Percentiles rank a stretch among this genome's conserved stretches.
phyloP scores from a whole-genome alignment of 2,329 filamentous ascomycete species.

The Aspergillus viridinutans region DNA sequence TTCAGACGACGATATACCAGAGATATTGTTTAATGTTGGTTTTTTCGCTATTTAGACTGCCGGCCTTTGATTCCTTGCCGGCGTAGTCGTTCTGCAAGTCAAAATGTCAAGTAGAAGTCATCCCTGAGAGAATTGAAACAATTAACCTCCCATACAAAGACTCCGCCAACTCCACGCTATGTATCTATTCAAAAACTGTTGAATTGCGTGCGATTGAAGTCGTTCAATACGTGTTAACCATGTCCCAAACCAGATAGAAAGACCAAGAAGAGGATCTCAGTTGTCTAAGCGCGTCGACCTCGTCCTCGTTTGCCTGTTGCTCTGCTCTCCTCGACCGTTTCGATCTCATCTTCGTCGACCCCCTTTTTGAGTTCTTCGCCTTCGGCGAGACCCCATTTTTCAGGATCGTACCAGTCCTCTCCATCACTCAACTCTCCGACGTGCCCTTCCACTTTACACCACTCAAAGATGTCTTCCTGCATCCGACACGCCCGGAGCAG shows the following conservation, averaged over 20 bases:
- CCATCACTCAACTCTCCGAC: conserved; percentile 64
- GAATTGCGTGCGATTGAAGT: neutral
- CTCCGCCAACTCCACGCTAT: conserved; percentile 32
- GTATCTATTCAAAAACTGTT: conserved; percentile 6
- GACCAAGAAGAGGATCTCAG: neutral
- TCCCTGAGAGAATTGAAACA: neutral
- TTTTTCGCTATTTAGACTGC: neutral
- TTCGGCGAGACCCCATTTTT: conserved; percentile 54
- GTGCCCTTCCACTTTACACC: conserved; percentile 60
- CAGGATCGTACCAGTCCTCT: conserved; percentile 63
- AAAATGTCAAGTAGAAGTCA: neutral
- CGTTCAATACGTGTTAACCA: neutral
- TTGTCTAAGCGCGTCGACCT: conserved; percentile 31
- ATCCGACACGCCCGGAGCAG: conserved; percentile 57
- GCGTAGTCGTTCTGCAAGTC: neutral
- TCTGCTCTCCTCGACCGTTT: conserved; percentile 42
- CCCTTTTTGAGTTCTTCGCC: conserved; percentile 58
- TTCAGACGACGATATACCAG: neutral
- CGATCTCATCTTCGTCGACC: conserved; percentile 58
- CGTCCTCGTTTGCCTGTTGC: conserved; percentile 38
- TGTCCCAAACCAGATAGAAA: neutral
- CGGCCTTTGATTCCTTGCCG: neutral
- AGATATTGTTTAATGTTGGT: neutral
- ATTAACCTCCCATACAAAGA: conserved; percentile 9
- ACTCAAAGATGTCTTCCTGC: conserved; percentile 56